Evolutionary conservation across 495 filamentous ascomycete genomes (phyloP).

Genomic region (Annulohypoxylon maeteangense): DNA sequence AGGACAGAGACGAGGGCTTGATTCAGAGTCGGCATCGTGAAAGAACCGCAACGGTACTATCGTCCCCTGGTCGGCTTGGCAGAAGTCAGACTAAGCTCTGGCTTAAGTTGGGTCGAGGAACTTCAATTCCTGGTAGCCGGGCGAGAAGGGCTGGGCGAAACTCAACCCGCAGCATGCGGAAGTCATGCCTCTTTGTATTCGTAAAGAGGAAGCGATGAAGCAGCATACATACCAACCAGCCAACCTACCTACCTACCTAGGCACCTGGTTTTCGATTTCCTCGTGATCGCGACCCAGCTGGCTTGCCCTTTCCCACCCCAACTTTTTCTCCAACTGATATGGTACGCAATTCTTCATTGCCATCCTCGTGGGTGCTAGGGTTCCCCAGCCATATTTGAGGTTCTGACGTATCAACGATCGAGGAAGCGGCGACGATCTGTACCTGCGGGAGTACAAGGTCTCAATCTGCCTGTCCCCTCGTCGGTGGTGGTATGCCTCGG

Average conservation of each 20-base stretch:
- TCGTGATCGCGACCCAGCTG: constrained; percentile 23
- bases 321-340: constrained; percentile 7
- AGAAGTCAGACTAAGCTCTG: constrained; percentile 21
- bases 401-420: constrained; percentile 20
- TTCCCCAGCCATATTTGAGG: constrained; percentile 3
- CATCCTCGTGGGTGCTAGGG: constrained; percentile 26
- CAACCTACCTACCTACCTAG: neutral
- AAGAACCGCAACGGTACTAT: neutral
- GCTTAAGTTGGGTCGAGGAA: constrained; percentile 7
- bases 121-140: constrained; percentile 9
- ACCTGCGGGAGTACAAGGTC: constrained; percentile 6
- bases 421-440: neutral
- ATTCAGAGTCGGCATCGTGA: constrained; percentile 39
- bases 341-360: constrained; percentile 3
- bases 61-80: constrained; percentile 9
- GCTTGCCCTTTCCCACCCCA: constrained; percentile 19
- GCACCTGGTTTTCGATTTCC: constrained; percentile 18
- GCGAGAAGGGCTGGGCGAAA: constrained; percentile 7
- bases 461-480: neutral
- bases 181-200: constrained; percentile 29
- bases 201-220: constrained; percentile 3
- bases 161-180: constrained; percentile 18
- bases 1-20: constrained; percentile 24
- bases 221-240: neutral
- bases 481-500: constrained; percentile 34